Evolutionary conservation across 2,329 filamentous ascomycete genomes (phyloP).

Genomic region (Trichoderma sp.): DNA sequence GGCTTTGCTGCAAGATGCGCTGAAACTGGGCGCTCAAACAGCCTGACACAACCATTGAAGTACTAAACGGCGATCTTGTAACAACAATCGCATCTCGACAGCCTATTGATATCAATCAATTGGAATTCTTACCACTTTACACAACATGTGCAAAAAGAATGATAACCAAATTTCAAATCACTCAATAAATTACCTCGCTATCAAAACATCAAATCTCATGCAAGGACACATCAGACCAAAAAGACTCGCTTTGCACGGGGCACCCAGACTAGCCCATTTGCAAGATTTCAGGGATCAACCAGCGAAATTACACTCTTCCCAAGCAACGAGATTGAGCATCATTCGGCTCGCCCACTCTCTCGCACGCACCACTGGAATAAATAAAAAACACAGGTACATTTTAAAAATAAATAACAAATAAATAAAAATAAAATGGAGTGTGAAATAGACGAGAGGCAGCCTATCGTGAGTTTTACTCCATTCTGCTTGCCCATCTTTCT

Average conservation of each 20-base stretch:
- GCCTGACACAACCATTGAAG: not conserved
- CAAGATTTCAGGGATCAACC: conserved; percentile 15
- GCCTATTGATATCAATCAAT: not conserved
- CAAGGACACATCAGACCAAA: not conserved
- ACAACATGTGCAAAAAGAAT: not conserved
- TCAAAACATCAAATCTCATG: not conserved
- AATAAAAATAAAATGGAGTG: not conserved
- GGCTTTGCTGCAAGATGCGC: not conserved
- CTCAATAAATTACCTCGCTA: not conserved
- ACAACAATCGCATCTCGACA: not conserved
- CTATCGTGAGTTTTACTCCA: not conserved
- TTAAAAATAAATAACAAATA: not conserved
- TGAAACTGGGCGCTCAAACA: not conserved
- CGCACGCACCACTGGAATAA: not conserved
- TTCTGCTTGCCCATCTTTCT: not conserved
- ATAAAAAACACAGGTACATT: not conserved
- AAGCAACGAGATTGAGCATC: conserved; percentile 5
- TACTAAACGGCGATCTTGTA: not conserved
- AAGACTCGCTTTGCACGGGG: not conserved
- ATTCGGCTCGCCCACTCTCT: not conserved
- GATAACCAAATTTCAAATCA: not conserved
- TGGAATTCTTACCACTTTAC: not conserved
- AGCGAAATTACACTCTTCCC: conserved; percentile 3
- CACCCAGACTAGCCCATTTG: not conserved
- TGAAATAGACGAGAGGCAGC: conserved; percentile 11